Base-by-base conservation (phyloP, 208 protist genomes). In the Wallacemonas collosoma region DNA sequence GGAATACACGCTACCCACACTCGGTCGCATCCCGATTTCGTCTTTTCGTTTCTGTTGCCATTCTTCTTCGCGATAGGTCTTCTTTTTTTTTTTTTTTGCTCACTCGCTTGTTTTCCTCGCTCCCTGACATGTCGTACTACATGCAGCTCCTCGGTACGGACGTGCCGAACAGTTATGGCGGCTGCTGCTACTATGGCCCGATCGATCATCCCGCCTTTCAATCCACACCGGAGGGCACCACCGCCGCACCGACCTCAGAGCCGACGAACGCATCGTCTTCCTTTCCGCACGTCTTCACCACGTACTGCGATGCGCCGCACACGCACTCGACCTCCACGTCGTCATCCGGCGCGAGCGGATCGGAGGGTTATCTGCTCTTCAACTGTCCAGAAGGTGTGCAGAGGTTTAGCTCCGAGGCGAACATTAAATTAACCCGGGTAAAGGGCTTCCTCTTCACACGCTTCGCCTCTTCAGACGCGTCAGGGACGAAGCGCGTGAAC, bases 361-460 rank as follows among this genome's bases (percentile, higher is more conserved):
- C 62, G 8, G 85, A 89, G 47, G 86, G 90, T 17, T 87, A 93
- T 67, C 58, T 96, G 15, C 83, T 96, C 62, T 96, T 96, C 63
- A 96, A 96, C 78, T 96, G 91, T 51, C 91, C 91, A 0, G 89
- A 96, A 51, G 91, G 91, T 0, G 81, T 86, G 3, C 91, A 96
- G 81, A 87, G 91, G 3, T 93, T 93, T 63, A 92, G 83, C 69
- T 84, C 80, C 5, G 89, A 96, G 73, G 89, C 84, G 9, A 88
- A 88, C 77, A 75, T 94, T 40, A 84, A 85, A 12, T 72, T 96
- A 2, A 88, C 79, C n/a, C 87, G 88, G 15, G 78, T 90, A 3
- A 78, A 80, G 40, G 73, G 82, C 58, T 94, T 94, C 53, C 88
- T 87, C 65, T 94, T 94, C 65, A 96, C 91, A 7, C 84, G 91